These are phyloP conservation scores for Chimonanthus praecox DNA, from an alignment of 164 flowering plant species.

Conservation along the genomic window DNA sequence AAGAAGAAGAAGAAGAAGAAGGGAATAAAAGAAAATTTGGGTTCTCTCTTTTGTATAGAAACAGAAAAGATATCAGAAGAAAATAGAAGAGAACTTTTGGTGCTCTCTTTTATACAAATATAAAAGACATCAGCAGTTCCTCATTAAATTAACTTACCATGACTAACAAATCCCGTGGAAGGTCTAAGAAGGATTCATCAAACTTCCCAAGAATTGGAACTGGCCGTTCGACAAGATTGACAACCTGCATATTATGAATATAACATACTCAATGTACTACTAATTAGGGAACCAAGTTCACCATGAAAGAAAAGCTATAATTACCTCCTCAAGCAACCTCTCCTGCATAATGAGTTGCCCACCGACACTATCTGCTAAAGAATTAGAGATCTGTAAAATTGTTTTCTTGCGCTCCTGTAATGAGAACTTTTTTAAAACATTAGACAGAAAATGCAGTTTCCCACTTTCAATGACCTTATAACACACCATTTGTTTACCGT, in stretches of 20 bases:
- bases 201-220: constrained; percentile 81
- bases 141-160: constrained; percentile 45
- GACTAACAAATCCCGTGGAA: constrained; percentile 76
- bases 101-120: neutral
- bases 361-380: constrained; percentile 59
- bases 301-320: neutral
- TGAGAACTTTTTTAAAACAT: constrained; percentile 4
- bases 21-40: too few relatives aligned
- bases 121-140: neutral
- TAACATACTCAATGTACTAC: neutral
- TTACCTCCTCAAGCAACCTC: constrained; percentile 74
- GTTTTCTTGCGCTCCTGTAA: constrained; percentile 65
- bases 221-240: constrained; percentile 94
- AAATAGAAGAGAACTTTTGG: neutral
- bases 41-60: too few relatives aligned
- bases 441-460: neutral
- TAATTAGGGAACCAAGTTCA: neutral
- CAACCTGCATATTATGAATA: constrained; percentile 46
- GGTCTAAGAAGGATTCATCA: constrained; percentile 73
- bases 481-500: neutral
- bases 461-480: neutral
- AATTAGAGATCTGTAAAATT: constrained; percentile 46
- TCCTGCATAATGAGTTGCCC: constrained; percentile 44
- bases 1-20: too few relatives aligned
- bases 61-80: too few relatives aligned